phyloP scores from a whole-genome alignment of 345 rosid genomes.

The Diplotaxis tenuifolia region DNA sequence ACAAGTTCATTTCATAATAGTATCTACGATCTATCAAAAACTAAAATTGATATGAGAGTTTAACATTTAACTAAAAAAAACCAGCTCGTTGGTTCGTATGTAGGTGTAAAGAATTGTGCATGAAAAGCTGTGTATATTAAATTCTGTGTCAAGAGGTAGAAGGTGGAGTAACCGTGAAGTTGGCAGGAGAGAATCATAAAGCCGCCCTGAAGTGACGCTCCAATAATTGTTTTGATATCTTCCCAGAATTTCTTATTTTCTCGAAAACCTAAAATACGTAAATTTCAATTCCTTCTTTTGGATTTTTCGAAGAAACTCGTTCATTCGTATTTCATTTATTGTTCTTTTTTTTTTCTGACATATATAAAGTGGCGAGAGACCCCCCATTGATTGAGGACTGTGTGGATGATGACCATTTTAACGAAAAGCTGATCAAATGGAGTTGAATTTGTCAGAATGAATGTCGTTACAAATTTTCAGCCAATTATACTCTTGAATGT shows the following conservation, averaged over 20 bases:
- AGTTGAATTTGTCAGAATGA: conserved; percentile 40
- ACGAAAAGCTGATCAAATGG: conserved; percentile 39
- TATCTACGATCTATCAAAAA: too few species aligned
- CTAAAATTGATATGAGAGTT: too few species aligned
- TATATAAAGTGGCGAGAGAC: conserved; percentile 17
- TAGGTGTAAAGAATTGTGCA: conserved; percentile 14
- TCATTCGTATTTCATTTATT: conserved; percentile 2
- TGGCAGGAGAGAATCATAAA: conserved; percentile 34
- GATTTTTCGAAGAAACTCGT: conserved; percentile 31
- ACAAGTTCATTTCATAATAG: too few species aligned
- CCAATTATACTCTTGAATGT: conserved; percentile 24
- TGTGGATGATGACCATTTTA: conserved; percentile 36
- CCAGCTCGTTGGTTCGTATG: too few species aligned
- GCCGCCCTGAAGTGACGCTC: conserved; percentile 40
- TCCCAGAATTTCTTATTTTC: background rate
- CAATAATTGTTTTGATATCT: conserved; percentile 37
- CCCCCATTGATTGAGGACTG: conserved; percentile 34
- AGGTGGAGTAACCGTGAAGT: conserved; percentile 36
- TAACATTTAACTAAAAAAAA: too few species aligned
- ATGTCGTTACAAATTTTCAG: conserved; percentile 19
- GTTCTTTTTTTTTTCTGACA: background rate
- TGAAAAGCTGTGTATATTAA: conserved; percentile 23
- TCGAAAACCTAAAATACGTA: background rate
- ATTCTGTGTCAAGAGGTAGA: conserved; percentile 32
- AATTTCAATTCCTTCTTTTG: conserved; percentile 20